A percentile compares a stretch with the other conserved stretches of the same genome.
phyloP scores from a whole-genome alignment of 2,329 filamentous ascomycete species.

The Pseudogymnoascus destructans region DNA sequence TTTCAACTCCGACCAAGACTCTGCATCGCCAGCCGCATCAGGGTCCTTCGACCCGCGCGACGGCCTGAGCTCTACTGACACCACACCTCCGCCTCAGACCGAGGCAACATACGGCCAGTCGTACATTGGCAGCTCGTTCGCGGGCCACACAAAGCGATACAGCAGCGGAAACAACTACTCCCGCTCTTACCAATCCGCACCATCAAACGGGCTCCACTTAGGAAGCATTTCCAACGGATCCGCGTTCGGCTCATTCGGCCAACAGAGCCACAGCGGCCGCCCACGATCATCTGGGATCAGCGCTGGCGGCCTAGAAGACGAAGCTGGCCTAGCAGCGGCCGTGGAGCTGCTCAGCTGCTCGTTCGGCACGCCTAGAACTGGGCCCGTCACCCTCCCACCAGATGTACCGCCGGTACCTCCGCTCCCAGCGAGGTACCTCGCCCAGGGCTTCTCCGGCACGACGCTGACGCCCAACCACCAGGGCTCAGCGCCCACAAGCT shows the following conservation, averaged over 20 bases:
- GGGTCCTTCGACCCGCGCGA: constrained; percentile 68
- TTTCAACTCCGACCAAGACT: constrained; percentile 68
- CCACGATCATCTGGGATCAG: constrained; percentile 70
- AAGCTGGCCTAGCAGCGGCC: constrained; percentile 67
- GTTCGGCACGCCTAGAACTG: constrained; percentile 65
- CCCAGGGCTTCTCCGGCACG: constrained; percentile 45
- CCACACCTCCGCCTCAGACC: constrained; percentile 72
- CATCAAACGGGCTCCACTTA: constrained; percentile 39
- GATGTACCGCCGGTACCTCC: constrained; percentile 82
- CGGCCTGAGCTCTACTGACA: constrained; percentile 74
- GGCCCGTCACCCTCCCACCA: constrained; percentile 48
- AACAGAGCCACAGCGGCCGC: constrained; percentile 62
- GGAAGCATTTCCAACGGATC: constrained; percentile 39
- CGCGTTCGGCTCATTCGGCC: constrained; percentile 39
- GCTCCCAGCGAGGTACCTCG: constrained; percentile 65
- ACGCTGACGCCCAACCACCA: constrained; percentile 42
- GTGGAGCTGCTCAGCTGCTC: constrained; percentile 85
- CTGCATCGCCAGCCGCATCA: constrained; percentile 68
- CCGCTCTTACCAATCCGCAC: constrained; percentile 67
- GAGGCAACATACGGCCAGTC: constrained; percentile 45
- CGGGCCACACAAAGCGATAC: constrained; percentile 40
- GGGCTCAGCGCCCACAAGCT: constrained; percentile 48
- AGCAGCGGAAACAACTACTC: constrained; percentile 48
- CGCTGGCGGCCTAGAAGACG: constrained; percentile 66
- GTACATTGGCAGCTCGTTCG: constrained; percentile 29